A percentile compares a stretch with the other conserved stretches of the same genome.
Evolutionary conservation across 306 rosid species (phyloP).

Genomic region (Castanea crenata): DNA sequence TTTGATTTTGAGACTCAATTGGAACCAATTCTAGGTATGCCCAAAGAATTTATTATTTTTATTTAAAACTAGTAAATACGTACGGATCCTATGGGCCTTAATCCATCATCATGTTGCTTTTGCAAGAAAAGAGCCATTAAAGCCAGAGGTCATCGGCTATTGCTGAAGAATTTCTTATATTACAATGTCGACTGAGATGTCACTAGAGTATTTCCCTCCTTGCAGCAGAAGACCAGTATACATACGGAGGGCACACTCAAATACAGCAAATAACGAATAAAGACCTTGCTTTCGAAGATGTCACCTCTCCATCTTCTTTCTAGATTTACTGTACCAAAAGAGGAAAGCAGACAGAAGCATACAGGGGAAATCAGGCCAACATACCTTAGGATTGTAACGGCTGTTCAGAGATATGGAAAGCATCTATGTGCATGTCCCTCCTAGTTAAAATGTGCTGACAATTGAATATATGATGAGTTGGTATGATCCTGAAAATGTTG

Average conservation of each 20-base stretch:
- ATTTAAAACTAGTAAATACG: no score
- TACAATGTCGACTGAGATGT: neutral
- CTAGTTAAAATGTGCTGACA: neutral
- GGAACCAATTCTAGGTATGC: neutral
- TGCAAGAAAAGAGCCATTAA: no score
- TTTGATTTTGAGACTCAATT: neutral
- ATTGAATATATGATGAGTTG: neutral
- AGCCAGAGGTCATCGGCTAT: no score
- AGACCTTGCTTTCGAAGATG: neutral
- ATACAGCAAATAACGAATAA: neutral
- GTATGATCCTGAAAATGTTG: neutral
- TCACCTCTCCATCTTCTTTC: neutral
- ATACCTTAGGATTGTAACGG: neutral
- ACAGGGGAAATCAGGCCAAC: no score
- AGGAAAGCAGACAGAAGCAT: neutral
- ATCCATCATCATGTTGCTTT: no score
- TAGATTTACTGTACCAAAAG: neutral
- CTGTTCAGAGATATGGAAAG: neutral
- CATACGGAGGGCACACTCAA: neutral
- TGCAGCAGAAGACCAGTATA: neutral
- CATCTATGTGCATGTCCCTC: neutral
- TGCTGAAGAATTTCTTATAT: neutral
- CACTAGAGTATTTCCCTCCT: neutral
- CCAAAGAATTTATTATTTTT: neutral
- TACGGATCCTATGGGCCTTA: no score